phyloP scores from a whole-genome alignment of 306 rosid genomes.

The Quillaja saponaria region DNA sequence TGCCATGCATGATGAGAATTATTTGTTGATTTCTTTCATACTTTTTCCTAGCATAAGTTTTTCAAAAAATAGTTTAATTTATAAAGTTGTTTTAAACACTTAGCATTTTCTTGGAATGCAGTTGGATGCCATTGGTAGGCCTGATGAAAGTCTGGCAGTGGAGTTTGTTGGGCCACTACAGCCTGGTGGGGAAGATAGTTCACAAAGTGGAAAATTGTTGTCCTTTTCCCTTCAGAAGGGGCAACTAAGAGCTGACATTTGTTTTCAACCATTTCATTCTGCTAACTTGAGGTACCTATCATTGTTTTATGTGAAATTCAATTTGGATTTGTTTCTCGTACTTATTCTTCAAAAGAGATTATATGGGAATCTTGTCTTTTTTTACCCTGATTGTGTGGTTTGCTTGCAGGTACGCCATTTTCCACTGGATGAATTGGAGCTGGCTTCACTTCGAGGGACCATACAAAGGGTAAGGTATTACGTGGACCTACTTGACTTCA shows the following conservation, averaged over 20 bases:
- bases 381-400: conserved; percentile 11
- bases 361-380: background rate
- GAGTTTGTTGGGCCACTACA: conserved; percentile 74
- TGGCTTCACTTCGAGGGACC: conserved; percentile 89
- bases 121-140: conserved; percentile 88
- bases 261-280: conserved; percentile 68
- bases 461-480: conserved; percentile 70
- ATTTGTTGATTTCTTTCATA: background rate
- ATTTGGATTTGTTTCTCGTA: conserved; percentile 14
- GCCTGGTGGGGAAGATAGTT: conserved; percentile 53
- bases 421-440: conserved; percentile 88
- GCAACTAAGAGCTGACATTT: conserved; percentile 64
- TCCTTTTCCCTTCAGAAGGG: conserved; percentile 82
- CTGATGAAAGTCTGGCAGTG: conserved; percentile 83
- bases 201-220: conserved; percentile 52
- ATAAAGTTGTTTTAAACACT: conserved; percentile 24
- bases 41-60: background rate
- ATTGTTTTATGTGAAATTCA: conserved; percentile 17
- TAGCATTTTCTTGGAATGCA: conserved; percentile 41
- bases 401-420: conserved; percentile 65
- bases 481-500: conserved; percentile 24
- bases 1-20: background rate
- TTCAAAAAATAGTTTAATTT: conserved; percentile 12
- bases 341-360: conserved; percentile 1
- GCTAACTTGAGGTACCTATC: conserved; percentile 78